These are phyloP conservation scores for Boehmeria nivea DNA, from an alignment of 306 rosid genomes.

Conservation along the genomic window DNA sequence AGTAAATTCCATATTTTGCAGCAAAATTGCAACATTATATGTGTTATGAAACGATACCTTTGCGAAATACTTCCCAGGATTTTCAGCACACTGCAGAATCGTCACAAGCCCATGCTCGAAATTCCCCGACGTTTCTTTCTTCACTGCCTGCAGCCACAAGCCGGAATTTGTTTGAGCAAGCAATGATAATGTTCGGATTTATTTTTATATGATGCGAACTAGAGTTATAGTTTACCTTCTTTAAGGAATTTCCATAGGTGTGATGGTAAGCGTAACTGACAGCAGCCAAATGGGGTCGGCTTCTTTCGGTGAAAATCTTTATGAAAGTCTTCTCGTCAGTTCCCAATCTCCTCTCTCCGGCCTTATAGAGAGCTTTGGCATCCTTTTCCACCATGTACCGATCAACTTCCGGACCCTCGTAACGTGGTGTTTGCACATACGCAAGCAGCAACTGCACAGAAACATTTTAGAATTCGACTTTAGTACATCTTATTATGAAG, in stretches of 20 bases:
- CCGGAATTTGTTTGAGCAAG: not conserved
- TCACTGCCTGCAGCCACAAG: slow-evolving; percentile 40
- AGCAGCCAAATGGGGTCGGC: slow-evolving; percentile 67
- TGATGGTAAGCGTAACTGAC: slow-evolving; percentile 37
- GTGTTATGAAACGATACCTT: slow-evolving; percentile 52
- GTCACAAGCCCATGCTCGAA: slow-evolving; percentile 57
- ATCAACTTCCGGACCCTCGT: slow-evolving; percentile 67
- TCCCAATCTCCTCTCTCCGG: slow-evolving; percentile 36
- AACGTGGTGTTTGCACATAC: slow-evolving; percentile 44
- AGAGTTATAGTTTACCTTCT: slow-evolving; percentile 38
- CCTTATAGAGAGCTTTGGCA: slow-evolving; percentile 28
- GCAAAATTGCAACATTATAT: too few species aligned
- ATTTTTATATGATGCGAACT: not conserved
- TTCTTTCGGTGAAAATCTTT: slow-evolving; percentile 49
- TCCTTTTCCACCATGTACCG: slow-evolving; percentile 33
- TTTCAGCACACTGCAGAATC: slow-evolving; percentile 53
- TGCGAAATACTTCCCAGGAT: slow-evolving; percentile 65
- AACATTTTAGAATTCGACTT: slow-evolving; percentile 1
- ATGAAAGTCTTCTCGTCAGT: slow-evolving; percentile 43
- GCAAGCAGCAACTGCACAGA: slow-evolving; percentile 57
- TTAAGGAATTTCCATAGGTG: slow-evolving; percentile 45
- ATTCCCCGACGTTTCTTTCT: slow-evolving; percentile 63
- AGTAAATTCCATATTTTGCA: not conserved
- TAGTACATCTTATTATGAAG: too few species aligned
- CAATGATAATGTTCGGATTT: not conserved